Evolutionary conservation across 2,329 filamentous ascomycete genomes (phyloP), one percentile per base, ranked within the genome.

Genomic region (Alternaria sp.): DNA sequence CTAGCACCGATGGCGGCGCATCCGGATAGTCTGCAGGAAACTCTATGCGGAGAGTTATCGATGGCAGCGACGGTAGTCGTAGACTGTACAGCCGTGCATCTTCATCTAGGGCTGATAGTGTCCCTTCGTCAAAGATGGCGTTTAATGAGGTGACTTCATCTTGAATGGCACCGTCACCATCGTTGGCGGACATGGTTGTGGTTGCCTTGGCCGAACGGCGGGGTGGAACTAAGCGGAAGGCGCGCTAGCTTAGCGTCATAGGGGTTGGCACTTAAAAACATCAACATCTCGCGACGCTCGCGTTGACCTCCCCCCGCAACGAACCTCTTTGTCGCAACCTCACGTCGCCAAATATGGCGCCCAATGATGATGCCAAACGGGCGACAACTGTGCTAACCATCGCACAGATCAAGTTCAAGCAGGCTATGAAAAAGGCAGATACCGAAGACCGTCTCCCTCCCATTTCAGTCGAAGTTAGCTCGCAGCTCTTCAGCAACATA

Each of bases 81-180:
- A 97, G 83, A 75, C 58, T 79, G 71, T 41, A 81, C 69, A 62
- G 66, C 72, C 51, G 76, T 57, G 56, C 59, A 48, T 67, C 46
- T 26, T 62, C 52, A 54, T 73, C 68, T 28, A 75, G 61, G 0
- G 66, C 61, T 1, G 68, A 60, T 7, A 93, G 81, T 10, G 89
- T 90, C n/a, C 81, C 82, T 46, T 87, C 83, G 63, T 88, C 89
- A 78, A 93, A 95, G 65, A 95, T 95, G 54, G 91, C 91, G 77
- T 94, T 95, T 71, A 95, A 89, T 62, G 90, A 91, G 72, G 89
- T 89, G 29, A 93, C 80, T 74, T 95, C 91, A 78, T 95, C 91
- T 48, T 79, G 76, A 26, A 94, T 83, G 49, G 82, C 69, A 41
- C 73, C 72, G 67, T 75, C 73, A 31, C 55, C 48, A 41, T 73